Evolutionary conservation across 768 basidiomycete genomes (phyloP), one percentile per base, ranked within the genome.

Genomic region (Cantharellus anzutake): DNA sequence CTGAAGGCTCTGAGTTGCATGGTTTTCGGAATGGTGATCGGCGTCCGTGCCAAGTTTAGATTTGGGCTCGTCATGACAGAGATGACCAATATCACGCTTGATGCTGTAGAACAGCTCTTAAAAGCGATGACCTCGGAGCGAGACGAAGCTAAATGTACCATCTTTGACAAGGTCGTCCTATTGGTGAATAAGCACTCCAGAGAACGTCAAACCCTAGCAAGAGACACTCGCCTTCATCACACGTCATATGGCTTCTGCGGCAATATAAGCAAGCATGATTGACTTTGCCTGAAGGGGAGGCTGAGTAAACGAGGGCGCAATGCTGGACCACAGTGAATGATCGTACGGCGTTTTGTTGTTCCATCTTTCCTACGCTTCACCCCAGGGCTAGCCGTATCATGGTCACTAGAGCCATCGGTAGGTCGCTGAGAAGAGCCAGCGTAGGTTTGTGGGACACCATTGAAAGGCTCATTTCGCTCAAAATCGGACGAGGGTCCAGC

Each of bases 231-330:
- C 86, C 85, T 66, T 88, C 87, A 68, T 89, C 87, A 73, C 87
- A 89, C 4, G 85, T 87, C 86, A 90, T 65, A 60, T 64, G 86
- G 75, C 87, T 90, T 62, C 88, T 75, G 68, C 90, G 77, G 71
- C 91, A 96, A 70, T 93, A 96, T 50, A 96, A 73, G 68, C 91
- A 96, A 3, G 92, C 91, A 72, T 92, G 89, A 69, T 89, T 89
- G 61, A 89, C 87, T 69, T 92, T 92, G 60, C 87, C 44, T 48
- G 44, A 48, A 29, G 20, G 20, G 20, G 20, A 29, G 20, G 20
- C 20, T 29, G 20, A 29, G 20, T 29, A 29, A 29, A 29, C 20
- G 20, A 29, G 20, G 20, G 20, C 20, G 20, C 20, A 29, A 29
- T 29, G 20, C 20, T 29, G 20, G 20, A 29, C 20, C 20, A 29